A percentile compares a stretch with the other conserved stretches of the same genome.
Evolutionary conservation across 202 grass and related monocot genomes (phyloP).

Genomic region (Tripidium arundinaceum): DNA sequence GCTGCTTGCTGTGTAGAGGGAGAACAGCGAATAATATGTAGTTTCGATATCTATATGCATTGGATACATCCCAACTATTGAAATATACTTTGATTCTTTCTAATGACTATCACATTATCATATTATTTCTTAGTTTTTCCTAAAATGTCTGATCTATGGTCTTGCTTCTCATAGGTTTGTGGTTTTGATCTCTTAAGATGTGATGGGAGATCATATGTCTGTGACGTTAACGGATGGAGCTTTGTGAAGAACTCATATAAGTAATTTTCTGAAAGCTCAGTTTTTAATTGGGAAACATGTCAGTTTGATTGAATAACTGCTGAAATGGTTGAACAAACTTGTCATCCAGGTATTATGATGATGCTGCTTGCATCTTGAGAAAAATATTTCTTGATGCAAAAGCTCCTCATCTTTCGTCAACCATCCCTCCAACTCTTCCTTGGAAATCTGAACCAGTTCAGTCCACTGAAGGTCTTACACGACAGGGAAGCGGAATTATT

Average conservation of each 20-base stretch:
- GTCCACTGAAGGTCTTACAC: too few species aligned
- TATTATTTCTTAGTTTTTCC: conserved; percentile 28
- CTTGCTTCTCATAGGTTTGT: conserved; percentile 51
- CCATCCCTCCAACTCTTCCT: conserved; percentile 74
- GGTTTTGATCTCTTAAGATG: conserved; percentile 95
- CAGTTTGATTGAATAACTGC: too few species aligned
- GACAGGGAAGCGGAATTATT: conserved; percentile 52
- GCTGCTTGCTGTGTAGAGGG: neutral
- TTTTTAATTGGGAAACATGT: too few species aligned
- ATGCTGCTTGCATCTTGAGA: conserved; percentile 85
- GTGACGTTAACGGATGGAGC: conserved; percentile 99
- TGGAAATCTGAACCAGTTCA: conserved; percentile 68
- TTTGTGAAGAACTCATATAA: conserved; percentile 98
- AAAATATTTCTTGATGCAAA: conserved; percentile 97
- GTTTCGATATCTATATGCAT: neutral
- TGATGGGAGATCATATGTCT: conserved; percentile 79
- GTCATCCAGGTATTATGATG: conserved; percentile 88
- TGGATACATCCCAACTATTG: neutral
- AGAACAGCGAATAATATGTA: neutral
- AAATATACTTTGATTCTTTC: neutral
- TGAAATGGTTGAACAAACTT: too few species aligned
- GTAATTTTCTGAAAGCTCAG: too few species aligned
- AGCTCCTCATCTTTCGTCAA: conserved; percentile 88
- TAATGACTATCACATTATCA: neutral
- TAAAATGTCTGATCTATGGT: neutral